Base-by-base conservation (phyloP, 352 stramenopile species). In the Globisporangium okanoganense region DNA sequence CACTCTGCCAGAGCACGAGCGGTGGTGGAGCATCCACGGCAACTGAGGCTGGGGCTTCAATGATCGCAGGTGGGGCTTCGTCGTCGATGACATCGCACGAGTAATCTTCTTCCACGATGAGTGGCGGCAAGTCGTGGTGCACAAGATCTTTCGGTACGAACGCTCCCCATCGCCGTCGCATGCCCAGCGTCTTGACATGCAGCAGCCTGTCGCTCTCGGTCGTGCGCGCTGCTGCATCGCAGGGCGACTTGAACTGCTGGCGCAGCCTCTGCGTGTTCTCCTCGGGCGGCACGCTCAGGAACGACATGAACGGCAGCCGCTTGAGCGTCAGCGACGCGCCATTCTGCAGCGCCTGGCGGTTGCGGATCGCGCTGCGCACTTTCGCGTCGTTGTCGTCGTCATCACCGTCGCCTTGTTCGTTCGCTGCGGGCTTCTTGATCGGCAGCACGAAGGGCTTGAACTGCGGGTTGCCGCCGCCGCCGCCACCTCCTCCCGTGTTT, bases 381-480 rank as follows among this genome's bases (percentile, higher is more conserved):
- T 56, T 56, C 8, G 73, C 67, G 61, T 81, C 76, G 29, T 73
- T 75, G 18, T 66, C 70, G 29, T 78, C 70, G 24, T 70, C 69
- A 10, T 63, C 66, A 24, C 62, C 40, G 1, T 63, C 35, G 10
- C 50, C 27, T 13, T 8, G 31, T 27, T 16, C 25, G n/a, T 22
- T 41, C 20, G 12, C 5, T 2, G 8, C 20, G 12, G 31, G 14
- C 36, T 45, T 69, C 61, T 89, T 93, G 18, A 87, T 53, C 0
- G 84, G 84, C 45, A 88, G 70, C 55, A 93, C 81, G 53, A 93
- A 93, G 18, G 78, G 84, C 63, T 93, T 93, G 76, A 87, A 92
- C 43, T 82, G 76, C 45, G 70, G 31, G 13, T 58, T 58, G 27
- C 44, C 60, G 54, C 66, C 50, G 13, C 55, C 56, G 18, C 59